Percentiles rank a stretch among this genome's conserved stretches.
Conservation (phyloP, 2,329 filamentous ascomycete genomes). For the Ascochyta rabiei region DNA sequence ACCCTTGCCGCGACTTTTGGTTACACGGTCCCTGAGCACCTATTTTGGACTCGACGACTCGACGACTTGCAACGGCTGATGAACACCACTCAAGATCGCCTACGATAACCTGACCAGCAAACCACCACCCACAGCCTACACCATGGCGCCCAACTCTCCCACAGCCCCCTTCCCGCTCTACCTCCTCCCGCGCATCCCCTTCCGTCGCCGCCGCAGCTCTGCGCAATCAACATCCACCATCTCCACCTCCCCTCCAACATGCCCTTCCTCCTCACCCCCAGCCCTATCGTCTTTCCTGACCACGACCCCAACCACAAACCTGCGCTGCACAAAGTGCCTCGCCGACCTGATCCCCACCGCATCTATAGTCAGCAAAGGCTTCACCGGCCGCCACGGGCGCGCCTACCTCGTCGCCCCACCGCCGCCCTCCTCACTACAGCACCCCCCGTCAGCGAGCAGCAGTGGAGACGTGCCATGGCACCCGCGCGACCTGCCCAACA, state of each 20-base stretch:
- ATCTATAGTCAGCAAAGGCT: constrained; percentile 69
- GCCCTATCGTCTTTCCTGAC: constrained; percentile 34
- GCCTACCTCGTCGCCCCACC: constrained; percentile 65
- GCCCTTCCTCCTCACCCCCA: constrained; percentile 30
- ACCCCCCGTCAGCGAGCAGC: constrained; percentile 30
- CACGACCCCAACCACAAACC: constrained; percentile 55
- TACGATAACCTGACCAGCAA: neutral
- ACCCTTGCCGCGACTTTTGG: neutral
- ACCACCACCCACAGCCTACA: neutral
- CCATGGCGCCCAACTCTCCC: constrained; percentile 12
- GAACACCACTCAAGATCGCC: neutral
- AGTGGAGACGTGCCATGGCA: constrained; percentile 16
- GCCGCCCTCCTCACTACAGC: constrained; percentile 22
- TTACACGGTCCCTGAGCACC: neutral
- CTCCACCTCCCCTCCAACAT: constrained; percentile 27
- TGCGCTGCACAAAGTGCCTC: constrained; percentile 65
- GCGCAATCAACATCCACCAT: constrained; percentile 42
- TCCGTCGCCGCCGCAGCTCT: constrained; percentile 51
- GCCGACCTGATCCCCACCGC: constrained; percentile 63
- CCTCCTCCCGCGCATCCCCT: constrained; percentile 45
- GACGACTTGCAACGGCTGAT: neutral
- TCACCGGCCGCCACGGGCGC: constrained; percentile 68
- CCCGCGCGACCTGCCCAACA: constrained; percentile 61
- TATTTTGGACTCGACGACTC: too few species aligned
- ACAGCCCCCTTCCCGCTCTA: constrained; percentile 52